Base-by-base conservation (phyloP, 108 stramenopile species). In the Nitzschia sp. region DNA sequence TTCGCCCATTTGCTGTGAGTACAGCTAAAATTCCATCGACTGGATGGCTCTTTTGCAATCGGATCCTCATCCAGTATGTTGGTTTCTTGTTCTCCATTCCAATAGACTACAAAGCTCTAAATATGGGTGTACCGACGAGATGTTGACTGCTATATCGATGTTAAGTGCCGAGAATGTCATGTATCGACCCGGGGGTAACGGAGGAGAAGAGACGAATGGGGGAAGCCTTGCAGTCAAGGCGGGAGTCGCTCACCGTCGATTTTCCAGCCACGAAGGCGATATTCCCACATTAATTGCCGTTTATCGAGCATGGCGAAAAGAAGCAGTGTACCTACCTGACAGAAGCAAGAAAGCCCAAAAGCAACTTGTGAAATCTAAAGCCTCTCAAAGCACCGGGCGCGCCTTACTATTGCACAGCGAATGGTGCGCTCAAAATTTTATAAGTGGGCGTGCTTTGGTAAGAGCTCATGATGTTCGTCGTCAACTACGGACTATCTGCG, bases 81-180 rank as follows among this genome's bases (percentile, higher is more conserved):
- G n/a, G n/a, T n/a, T n/a, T n/a, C n/a, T n/a, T n/a, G n/a, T n/a
- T n/a, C n/a, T n/a, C n/a, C n/a, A n/a, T n/a, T n/a, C n/a, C n/a
- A n/a, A n/a, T n/a, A n/a, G n/a, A n/a, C n/a, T 45, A 26, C 81
- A 90, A 58, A 86, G 87, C 72, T 27, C 70, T 11, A 73, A 83
- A 44, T 85, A 83, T 73, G 94, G 85, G 6, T 98, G 97, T 57
- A 80, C 84, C 1, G 69, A 81, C 27, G 98, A 98, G 73, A 87
- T 98, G 58, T 74, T 98, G 59, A 96, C 96, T 25, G 91, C 88
- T 0, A 95, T 98, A 28, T 81, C 97, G 30, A 97, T 98, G 96
- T 61, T 98, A 35, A 92, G 91, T 61, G 95, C 96, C 32, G 96
- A 97, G 64, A 95, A 96, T 73, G 72, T 98, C 15, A 95, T 98